phyloP scores from a whole-genome alignment of 805 yeast genomes.

The Pichia scutulata region DNA sequence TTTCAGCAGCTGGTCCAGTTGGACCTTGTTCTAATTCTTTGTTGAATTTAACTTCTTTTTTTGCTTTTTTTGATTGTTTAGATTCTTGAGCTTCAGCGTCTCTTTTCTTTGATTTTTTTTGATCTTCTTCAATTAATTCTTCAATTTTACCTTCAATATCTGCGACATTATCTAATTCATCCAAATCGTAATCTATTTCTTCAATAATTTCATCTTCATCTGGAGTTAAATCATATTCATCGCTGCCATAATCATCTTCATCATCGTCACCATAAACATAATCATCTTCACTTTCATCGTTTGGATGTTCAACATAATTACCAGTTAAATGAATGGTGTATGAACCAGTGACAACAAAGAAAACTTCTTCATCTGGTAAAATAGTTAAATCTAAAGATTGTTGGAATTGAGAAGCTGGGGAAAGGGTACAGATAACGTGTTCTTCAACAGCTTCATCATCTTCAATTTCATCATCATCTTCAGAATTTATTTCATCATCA shows the following conservation, averaged over 20 bases:
- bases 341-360: conserved; percentile 92
- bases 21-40: conserved; percentile 94
- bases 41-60: conserved; percentile 67
- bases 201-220: conserved; percentile 62
- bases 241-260: conserved; percentile 42
- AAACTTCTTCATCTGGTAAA: conserved; percentile 88
- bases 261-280: conserved; percentile 43
- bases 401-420: conserved; percentile 80
- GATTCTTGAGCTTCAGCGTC: conserved; percentile 22
- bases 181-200: conserved; percentile 48
- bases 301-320: conserved; percentile 94
- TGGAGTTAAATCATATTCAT: conserved; percentile 63
- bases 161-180: conserved; percentile 59
- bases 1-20: conserved; percentile 31
- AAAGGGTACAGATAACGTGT: conserved; percentile 78
- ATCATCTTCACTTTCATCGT: conserved; percentile 56
- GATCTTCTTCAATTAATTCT: conserved; percentile 62
- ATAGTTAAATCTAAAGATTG: conserved; percentile 87
- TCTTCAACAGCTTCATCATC: conserved; percentile 77
- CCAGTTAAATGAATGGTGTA: conserved; percentile 90
- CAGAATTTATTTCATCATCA: conserved; percentile 45
- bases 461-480: conserved; percentile 48
- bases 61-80: conserved; percentile 30
- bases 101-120: conserved; percentile 32
- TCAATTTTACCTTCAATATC: conserved; percentile 68